Evolutionary conservation across 2,329 filamentous ascomycete genomes (phyloP), one percentile per base, ranked within the genome.

Genomic region (Epichloe hybrida): DNA sequence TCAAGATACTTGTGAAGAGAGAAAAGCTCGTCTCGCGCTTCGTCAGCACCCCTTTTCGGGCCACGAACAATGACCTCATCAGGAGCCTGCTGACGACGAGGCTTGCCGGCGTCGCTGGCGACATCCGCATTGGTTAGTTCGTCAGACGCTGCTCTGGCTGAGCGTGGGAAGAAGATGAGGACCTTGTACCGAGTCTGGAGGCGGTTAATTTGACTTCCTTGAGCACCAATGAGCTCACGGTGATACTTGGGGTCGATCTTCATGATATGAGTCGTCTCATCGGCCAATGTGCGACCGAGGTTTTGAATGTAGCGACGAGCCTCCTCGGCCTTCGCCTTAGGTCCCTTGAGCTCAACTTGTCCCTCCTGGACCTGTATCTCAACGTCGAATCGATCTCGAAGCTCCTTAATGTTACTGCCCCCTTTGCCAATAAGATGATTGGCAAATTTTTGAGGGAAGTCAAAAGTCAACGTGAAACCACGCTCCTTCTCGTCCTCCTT

Each of bases 181-280:
- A 98, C 93, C 63, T 86, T 84, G 74, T 98, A 96, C 45, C 90
- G 85, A 51, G 84, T 88, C 69, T 98, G 90, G 23, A 98, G 79
- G 57, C 87, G 84, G 70, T 93, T 93, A 62, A 98, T 91, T 64
- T 94, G 87, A 62, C 76, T 80, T 53, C 93, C 93, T 61, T 87
- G 84, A 20, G 87, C 79, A 46, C 93, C 93, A 59, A 98, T 98
- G 50, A 98, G 76, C 65, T 96, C 90, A 53, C 88, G 81, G 69
- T 98, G 93, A 69, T 86, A 97, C 70, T 95, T 88, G 50, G 91
- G 85, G 52, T 94, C 88, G 58, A 98, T 86, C 74, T 94, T 95
- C 50, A 98, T 75, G 12, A 81, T 73, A 66, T 95, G 84, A 1
- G 84, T 95, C 5, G 86, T 82, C 72, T 98, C 93, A 61, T 98